Evolutionary conservation across 2,329 filamentous ascomycete species (phyloP).

Genomic region (Cercospora zeae-maydis): DNA sequence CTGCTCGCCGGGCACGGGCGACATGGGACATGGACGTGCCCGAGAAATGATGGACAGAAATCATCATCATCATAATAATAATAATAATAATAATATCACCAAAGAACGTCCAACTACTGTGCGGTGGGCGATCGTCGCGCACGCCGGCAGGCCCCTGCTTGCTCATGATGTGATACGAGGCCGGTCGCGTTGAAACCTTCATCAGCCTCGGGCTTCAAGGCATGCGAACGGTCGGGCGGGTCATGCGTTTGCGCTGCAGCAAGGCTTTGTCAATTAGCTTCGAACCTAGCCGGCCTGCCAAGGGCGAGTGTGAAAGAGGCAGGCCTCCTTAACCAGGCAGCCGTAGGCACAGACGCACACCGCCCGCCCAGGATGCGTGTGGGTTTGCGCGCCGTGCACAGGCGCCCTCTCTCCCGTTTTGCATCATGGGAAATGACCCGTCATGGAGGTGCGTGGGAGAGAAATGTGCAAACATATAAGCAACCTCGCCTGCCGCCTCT

Average conservation of each 20-base stretch:
- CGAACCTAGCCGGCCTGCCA: slow-evolving; percentile 1
- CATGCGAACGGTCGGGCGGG: slow-evolving; percentile 13
- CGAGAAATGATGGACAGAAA: no score
- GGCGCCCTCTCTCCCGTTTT: slow-evolving; percentile 24
- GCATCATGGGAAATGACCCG: slow-evolving; percentile 30
- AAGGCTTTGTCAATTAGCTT: slow-evolving; percentile 2
- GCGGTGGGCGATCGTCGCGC: background rate
- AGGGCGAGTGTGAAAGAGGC: slow-evolving; percentile 2
- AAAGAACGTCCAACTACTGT: background rate
- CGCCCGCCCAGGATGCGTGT: slow-evolving; percentile 13
- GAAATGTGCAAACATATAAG: slow-evolving; percentile 18
- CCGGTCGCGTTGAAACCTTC: background rate
- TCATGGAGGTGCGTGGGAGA: slow-evolving; percentile 16
- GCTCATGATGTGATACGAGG: background rate
- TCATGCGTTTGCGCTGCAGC: slow-evolving; percentile 11
- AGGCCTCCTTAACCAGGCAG: slow-evolving; percentile 20
- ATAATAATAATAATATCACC: no score
- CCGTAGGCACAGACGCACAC: slow-evolving; percentile 19
- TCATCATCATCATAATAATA: no score
- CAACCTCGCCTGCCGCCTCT: background rate
- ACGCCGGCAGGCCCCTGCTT: background rate
- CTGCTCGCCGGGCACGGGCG: no score
- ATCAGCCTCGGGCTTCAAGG: slow-evolving; percentile 6
- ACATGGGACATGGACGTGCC: background rate
- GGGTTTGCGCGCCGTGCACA: slow-evolving; percentile 13